A percentile compares a stretch with the other conserved stretches of the same genome.
phyloP scores from a whole-genome alignment of 2,329 filamentous ascomycete species.

The Phoma sp. region DNA sequence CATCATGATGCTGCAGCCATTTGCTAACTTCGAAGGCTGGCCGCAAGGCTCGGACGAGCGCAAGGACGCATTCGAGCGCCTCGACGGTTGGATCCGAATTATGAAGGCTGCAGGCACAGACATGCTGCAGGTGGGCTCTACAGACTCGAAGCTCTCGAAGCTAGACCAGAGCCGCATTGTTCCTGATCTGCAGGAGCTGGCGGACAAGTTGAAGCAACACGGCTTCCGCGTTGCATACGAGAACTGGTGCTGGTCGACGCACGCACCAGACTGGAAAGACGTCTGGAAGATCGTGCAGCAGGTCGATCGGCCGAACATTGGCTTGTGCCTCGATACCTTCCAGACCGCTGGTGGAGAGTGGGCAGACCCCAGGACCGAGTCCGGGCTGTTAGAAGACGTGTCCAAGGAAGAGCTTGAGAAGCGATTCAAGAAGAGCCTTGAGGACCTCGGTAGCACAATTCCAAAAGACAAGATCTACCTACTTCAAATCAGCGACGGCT shows the following conservation, averaged over 20 bases:
- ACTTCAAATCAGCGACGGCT: slow-evolving; percentile 77
- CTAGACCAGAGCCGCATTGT: slow-evolving; percentile 64
- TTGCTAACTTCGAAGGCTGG: slow-evolving; percentile 81
- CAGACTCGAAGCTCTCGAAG: slow-evolving; percentile 63
- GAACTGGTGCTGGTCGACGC: slow-evolving; percentile 82
- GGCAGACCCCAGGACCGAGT: slow-evolving; percentile 71
- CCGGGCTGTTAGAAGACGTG: slow-evolving; percentile 62
- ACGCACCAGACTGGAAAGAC: slow-evolving; percentile 70
- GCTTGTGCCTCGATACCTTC: slow-evolving; percentile 79
- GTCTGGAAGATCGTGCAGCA: slow-evolving; percentile 72
- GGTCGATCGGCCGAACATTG: slow-evolving; percentile 70
- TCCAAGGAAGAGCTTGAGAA: slow-evolving; percentile 55
- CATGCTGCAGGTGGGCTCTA: slow-evolving; percentile 70
- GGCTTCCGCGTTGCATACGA: slow-evolving; percentile 73
- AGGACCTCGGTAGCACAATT: slow-evolving; percentile 62
- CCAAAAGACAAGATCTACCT: slow-evolving; percentile 75
- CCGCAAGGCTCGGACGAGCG: slow-evolving; percentile 62
- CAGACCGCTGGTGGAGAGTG: slow-evolving; percentile 76
- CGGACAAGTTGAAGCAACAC: slow-evolving; percentile 59
- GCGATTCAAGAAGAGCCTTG: slow-evolving; percentile 62
- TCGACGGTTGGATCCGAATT: slow-evolving; percentile 71
- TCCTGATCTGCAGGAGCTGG: slow-evolving; percentile 66
- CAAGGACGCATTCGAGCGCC: slow-evolving; percentile 67
- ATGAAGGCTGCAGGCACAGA: slow-evolving; percentile 74
- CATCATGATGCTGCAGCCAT: slow-evolving; percentile 77